Percentiles rank a stretch among this genome's conserved stretches.
phyloP scores from a whole-genome alignment of 2,329 filamentous ascomycete species.

The Fusarium caatingaense region DNA sequence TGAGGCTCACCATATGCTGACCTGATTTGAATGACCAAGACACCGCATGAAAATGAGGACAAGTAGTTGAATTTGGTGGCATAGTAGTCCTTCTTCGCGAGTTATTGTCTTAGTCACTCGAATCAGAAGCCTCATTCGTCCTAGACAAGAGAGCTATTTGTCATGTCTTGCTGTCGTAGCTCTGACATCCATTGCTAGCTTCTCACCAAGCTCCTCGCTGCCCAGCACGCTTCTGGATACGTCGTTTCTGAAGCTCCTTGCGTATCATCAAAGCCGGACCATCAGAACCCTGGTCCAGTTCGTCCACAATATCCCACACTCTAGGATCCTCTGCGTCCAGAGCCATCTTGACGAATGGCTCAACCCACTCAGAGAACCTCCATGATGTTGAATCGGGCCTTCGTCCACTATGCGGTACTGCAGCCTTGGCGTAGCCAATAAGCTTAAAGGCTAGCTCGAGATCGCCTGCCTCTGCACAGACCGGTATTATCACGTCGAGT shows the following conservation, averaged over 20 bases:
- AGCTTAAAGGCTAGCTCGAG: conserved; percentile 52
- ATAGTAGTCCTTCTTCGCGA: not conserved
- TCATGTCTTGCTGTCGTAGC: not conserved
- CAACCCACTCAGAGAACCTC: conserved; percentile 44
- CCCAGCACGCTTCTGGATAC: conserved; percentile 36
- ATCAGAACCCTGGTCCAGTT: conserved; percentile 38
- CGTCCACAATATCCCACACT: conserved; percentile 51
- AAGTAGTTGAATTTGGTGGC: not conserved
- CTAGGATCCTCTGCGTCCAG: conserved; percentile 47
- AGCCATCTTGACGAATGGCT: conserved; percentile 45
- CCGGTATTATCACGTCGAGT: conserved; percentile 46
- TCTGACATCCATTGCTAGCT: not conserved
- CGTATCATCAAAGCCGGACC: conserved; percentile 38
- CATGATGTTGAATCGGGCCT: conserved; percentile 5
- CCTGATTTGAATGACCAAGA: not conserved
- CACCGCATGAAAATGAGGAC: not conserved
- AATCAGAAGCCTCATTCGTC: not conserved
- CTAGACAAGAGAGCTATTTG: not conserved
- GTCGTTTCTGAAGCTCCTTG: conserved; percentile 43
- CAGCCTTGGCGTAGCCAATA: conserved; percentile 27
- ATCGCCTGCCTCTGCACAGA: conserved; percentile 47
- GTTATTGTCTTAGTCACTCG: not conserved
- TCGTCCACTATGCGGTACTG: not conserved
- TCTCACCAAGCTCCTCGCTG: conserved; percentile 2
- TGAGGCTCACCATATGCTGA: conserved; percentile 11